phyloP scores from a whole-genome alignment of 441 rosid genomes.

The Gossypium armourianum region DNA sequence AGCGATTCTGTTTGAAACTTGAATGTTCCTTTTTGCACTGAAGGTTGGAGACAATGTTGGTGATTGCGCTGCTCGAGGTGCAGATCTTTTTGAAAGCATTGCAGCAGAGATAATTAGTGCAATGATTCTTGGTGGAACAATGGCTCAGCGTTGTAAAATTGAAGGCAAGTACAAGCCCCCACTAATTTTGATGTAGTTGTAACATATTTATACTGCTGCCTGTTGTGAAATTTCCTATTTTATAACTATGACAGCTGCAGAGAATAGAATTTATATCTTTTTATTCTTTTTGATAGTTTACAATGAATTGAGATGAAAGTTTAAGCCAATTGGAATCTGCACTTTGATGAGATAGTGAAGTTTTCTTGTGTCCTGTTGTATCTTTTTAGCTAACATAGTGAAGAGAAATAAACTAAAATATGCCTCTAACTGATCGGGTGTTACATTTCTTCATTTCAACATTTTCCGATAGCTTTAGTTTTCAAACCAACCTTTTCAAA shows the following conservation, averaged over 20 bases:
- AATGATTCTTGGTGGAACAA: slow-evolving; percentile 96
- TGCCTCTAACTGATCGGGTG: not conserved
- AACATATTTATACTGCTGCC: not conserved
- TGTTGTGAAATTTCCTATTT: not conserved
- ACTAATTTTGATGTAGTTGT: not conserved
- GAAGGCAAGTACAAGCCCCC: slow-evolving; percentile 45
- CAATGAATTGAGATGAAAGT: not conserved
- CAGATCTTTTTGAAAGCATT: slow-evolving; percentile 97
- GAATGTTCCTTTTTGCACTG: slow-evolving; percentile 19
- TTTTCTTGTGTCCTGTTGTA: not conserved
- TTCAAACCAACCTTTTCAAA: not conserved
- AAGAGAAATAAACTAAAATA: not conserved
- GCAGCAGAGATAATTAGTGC: slow-evolving; percentile 98
- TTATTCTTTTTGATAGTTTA: not conserved
- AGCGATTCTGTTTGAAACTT: slow-evolving; percentile 3
- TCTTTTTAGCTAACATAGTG: not conserved
- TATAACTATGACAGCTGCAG: not conserved
- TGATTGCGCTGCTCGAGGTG: slow-evolving; percentile 98
- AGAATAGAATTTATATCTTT: not conserved
- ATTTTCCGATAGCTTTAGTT: not conserved
- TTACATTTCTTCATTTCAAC: not conserved
- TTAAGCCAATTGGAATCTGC: not conserved
- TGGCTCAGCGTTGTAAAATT: slow-evolving; percentile 85
- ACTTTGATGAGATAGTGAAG: not conserved
- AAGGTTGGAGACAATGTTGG: slow-evolving; percentile 98